These are phyloP conservation scores for Macrophomina tecta DNA, from an alignment of 2,329 filamentous ascomycete species.

Conservation along the genomic window DNA sequence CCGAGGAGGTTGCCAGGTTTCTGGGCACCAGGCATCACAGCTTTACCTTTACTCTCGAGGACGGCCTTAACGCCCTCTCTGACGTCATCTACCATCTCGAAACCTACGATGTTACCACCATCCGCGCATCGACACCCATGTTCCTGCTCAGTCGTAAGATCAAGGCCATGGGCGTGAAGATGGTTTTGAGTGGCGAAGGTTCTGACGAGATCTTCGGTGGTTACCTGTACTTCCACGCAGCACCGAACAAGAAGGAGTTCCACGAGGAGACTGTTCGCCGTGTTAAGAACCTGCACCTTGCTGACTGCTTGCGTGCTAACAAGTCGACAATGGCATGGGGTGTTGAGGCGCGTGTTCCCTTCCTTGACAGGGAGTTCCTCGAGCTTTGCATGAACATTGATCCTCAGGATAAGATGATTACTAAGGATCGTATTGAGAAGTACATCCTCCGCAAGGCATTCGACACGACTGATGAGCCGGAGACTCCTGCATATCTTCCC, in stretches of 20 bases:
- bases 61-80: conserved; percentile 93
- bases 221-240: conserved; percentile 97
- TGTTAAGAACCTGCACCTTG: conserved; percentile 93
- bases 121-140: conserved; percentile 98
- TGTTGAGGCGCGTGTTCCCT: conserved; percentile 95
- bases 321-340: conserved; percentile 99
- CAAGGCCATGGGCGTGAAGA: conserved; percentile 99
- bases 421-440: conserved; percentile 87
- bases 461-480: conserved; percentile 87
- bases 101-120: conserved; percentile 97
- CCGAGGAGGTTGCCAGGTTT: conserved; percentile 92
- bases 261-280: conserved; percentile 93
- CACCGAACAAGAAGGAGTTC: conserved; percentile 89
- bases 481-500: conserved; percentile 84
- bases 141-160: conserved; percentile 97
- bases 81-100: conserved; percentile 99
- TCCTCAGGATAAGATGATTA: conserved; percentile 95
- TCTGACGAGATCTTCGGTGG: conserved; percentile 98
- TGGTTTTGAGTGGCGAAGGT: conserved; percentile 96
- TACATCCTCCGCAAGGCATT: conserved; percentile 98
- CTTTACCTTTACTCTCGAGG: conserved; percentile 97
- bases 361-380: conserved; percentile 97
- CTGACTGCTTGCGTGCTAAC: conserved; percentile 98
- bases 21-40: conserved; percentile 97
- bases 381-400: conserved; percentile 93